Conservation (phyloP, 2,329 filamentous ascomycete species). For the Didymosphaeria variabile region DNA sequence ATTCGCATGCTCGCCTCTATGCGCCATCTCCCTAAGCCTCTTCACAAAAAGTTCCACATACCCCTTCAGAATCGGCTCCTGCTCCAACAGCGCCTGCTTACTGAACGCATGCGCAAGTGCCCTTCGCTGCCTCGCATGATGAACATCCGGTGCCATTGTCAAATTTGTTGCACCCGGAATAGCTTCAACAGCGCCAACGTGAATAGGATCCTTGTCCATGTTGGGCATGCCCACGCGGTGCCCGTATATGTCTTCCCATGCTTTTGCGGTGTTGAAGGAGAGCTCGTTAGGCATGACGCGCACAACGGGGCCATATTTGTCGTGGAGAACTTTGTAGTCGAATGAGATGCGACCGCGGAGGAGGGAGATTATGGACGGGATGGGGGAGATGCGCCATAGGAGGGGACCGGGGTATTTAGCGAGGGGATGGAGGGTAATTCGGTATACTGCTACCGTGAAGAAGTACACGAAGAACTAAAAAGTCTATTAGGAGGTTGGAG, state of each 20-base stretch:
- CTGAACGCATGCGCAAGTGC: conserved; percentile 54
- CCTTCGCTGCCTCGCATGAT: conserved; percentile 51
- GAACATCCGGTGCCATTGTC: conserved; percentile 49
- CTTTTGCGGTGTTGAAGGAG: conserved; percentile 43
- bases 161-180: conserved; percentile 49
- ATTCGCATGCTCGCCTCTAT: conserved; percentile 38
- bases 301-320: conserved; percentile 47
- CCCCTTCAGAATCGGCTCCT: conserved; percentile 50
- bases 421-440: conserved; percentile 41
- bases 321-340: conserved; percentile 42
- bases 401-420: conserved; percentile 42
- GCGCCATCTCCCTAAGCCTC: conserved; percentile 47
- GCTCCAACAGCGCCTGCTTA: conserved; percentile 50
- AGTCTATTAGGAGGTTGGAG: conserved; percentile 14
- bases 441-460: conserved; percentile 34
- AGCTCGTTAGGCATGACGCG: conserved; percentile 47
- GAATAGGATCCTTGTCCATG: conserved; percentile 47
- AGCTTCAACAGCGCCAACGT: conserved; percentile 46
- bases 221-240: conserved; percentile 42
- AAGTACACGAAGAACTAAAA: conserved; percentile 33
- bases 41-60: conserved; percentile 54
- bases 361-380: conserved; percentile 39
- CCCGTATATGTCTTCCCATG: conserved; percentile 47
- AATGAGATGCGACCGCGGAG: conserved; percentile 40
- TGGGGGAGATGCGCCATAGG: conserved; percentile 39